phyloP scores from a whole-genome alignment of 179 eudicot species.

The Corrigiola litoralis region DNA sequence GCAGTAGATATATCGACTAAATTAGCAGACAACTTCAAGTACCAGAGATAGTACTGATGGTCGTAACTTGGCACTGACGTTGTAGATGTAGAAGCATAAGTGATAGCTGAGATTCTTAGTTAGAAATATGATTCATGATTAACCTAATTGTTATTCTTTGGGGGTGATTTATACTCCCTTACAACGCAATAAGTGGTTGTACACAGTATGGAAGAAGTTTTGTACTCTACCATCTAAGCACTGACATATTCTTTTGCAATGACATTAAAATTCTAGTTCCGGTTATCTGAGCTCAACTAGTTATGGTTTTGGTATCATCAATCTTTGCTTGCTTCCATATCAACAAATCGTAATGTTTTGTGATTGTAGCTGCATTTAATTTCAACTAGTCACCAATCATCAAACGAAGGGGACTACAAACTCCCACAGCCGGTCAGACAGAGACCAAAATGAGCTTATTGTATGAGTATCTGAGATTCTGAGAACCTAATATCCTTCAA shows the following conservation, averaged over 20 bases:
- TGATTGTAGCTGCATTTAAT: too few species aligned
- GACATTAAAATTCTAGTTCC: background rate
- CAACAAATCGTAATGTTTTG: too few species aligned
- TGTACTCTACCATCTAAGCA: too few species aligned
- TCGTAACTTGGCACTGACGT: background rate
- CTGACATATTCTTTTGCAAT: slow-evolving; percentile 5
- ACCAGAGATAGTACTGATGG: background rate
- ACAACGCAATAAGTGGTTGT: background rate
- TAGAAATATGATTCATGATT: slow-evolving; percentile 14
- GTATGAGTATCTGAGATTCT: too few species aligned
- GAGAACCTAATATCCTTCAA: too few species aligned
- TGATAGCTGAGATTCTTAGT: background rate
- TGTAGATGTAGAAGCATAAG: background rate
- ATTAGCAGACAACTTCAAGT: background rate
- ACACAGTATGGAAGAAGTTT: background rate
- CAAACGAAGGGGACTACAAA: too few species aligned
- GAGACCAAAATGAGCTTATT: too few species aligned
- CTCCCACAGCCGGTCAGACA: too few species aligned
- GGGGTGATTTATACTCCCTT: background rate
- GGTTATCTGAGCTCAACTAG: too few species aligned
- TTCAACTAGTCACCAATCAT: too few species aligned
- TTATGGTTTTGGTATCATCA: too few species aligned
- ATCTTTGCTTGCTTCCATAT: too few species aligned
- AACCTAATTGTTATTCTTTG: slow-evolving; percentile 17
- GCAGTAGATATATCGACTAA: slow-evolving; percentile 1